phyloP scores from a whole-genome alignment of 768 basidiomycete species.

The Suillus brevipes region DNA sequence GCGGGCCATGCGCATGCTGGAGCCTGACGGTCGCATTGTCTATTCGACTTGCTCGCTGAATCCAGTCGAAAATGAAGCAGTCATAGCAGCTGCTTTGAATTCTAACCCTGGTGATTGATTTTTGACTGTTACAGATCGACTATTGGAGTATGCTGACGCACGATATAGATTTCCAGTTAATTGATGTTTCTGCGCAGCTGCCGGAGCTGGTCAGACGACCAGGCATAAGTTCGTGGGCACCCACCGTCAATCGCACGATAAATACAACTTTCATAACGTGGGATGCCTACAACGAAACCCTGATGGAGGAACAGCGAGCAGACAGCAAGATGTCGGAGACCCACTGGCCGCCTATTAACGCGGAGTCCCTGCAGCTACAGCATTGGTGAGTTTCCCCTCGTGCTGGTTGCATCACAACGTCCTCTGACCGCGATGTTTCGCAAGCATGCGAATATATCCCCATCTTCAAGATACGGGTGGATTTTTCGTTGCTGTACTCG shows the following conservation, averaged over 20 bases:
- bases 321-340: slow-evolving; percentile 67
- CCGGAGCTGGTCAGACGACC: slow-evolving; percentile 73
- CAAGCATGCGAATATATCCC: slow-evolving; percentile 86
- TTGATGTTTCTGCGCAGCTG: slow-evolving; percentile 73
- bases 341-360: slow-evolving; percentile 81
- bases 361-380: slow-evolving; percentile 57
- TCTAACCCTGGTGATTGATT: slow-evolving; percentile 57
- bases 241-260: slow-evolving; percentile 59
- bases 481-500: slow-evolving; percentile 93
- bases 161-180: slow-evolving; percentile 65
- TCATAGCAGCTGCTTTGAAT: slow-evolving; percentile 81
- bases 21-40: slow-evolving; percentile 81
- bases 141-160: background rate
- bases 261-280: slow-evolving; percentile 58
- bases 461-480: slow-evolving; percentile 97
- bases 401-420: background rate
- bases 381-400: slow-evolving; percentile 57
- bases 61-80: slow-evolving; percentile 96
- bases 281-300: slow-evolving; percentile 53
- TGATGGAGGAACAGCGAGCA: slow-evolving; percentile 45
- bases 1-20: slow-evolving; percentile 89
- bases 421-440: background rate
- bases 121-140: background rate
- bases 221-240: slow-evolving; percentile 78
- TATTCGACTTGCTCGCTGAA: slow-evolving; percentile 99